Percentiles rank a stretch among this genome's conserved stretches.
Evolutionary conservation across 306 rosid genomes (phyloP).

Genomic region (Dryas alaskensis): DNA sequence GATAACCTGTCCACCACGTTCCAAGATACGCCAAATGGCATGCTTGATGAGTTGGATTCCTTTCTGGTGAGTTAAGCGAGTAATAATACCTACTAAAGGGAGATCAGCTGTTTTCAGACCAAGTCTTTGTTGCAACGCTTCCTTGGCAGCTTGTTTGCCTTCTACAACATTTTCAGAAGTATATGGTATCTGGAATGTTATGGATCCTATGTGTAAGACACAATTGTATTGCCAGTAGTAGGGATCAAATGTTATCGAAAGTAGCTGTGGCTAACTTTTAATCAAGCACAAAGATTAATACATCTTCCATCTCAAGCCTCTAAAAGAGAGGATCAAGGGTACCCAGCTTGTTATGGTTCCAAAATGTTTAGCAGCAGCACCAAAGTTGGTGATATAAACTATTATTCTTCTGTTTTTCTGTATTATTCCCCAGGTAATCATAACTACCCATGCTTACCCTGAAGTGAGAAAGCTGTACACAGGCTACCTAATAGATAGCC

Average conservation of each 20-base stretch:
- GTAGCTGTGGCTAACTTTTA: conserved; percentile 2
- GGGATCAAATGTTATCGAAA: background rate
- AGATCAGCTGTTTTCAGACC: conserved; percentile 66
- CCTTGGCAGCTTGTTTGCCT: conserved; percentile 91
- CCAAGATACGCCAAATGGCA: conserved; percentile 72
- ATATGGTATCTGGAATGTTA: conserved; percentile 63
- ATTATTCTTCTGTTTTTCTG: background rate
- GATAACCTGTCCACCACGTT: conserved; percentile 83
- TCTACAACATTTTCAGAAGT: conserved; percentile 89
- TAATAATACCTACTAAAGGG: conserved; percentile 79
- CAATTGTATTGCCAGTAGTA: background rate
- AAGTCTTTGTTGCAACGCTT: conserved; percentile 83
- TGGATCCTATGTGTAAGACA: conserved; percentile 25
- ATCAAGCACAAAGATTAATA: background rate
- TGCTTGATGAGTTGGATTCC: conserved; percentile 98
- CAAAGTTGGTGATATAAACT: background rate
- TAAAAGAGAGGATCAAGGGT: background rate
- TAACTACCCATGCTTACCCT: background rate
- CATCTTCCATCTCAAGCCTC: background rate
- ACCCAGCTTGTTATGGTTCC: background rate
- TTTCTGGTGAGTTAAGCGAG: conserved; percentile 93
- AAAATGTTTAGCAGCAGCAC: background rate
- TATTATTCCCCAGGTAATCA: background rate
- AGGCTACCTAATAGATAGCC: background rate
- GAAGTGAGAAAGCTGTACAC: no score